Evolutionary conservation across 192 early-diverging fungal genomes (phyloP), one percentile per base, ranked within the genome.

Genomic region (Backusella australiensis): DNA sequence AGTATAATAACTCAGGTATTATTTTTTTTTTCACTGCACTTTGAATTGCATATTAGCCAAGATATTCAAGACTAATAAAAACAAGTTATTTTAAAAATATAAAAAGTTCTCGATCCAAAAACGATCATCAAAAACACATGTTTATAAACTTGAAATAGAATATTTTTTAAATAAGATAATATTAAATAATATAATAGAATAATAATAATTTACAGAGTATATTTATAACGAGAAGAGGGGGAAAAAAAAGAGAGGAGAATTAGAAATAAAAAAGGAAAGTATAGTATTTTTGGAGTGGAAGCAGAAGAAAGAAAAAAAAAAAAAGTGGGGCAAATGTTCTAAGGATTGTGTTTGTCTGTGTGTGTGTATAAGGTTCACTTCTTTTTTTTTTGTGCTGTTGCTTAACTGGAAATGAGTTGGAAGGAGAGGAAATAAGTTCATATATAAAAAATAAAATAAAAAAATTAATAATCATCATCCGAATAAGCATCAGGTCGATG

Each of bases 191-290:
- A 63, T 29, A 63, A 63, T 63, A 63, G 21, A 29, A 63, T 63
- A 63, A 63, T 63, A 63, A 63, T 63, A 63, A 63, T 63, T 63
- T 63, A 63, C 56, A 63, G 21, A 14, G 12, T 53, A 53, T 53
- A 63, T 63, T 26, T 63, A 63, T 29, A 63, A 63, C 26, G 9
- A 21, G 12, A 63, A 29, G 23, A 29, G 2, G 32, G 2, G 32
- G 29, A 29, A 32, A 32, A 32, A 32, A 32, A 32, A 32, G 19
- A 53, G 21, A 53, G 56, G 53, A 59, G 26, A 29, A 49, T 49
- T 49, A 29, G 8, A 56, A 21, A 9, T 21, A 29, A 7, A 23
- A 23, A 59, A 63, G 56, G 56, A 63, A 63, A 29, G 56, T 29
- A 63, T 29, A 63, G 8, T 49, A n/a, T 49, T 49, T 49, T 49